These are phyloP conservation scores for Cystoisospora suis DNA, from an alignment of 169 alveolate genomes.

Conservation along the genomic window DNA sequence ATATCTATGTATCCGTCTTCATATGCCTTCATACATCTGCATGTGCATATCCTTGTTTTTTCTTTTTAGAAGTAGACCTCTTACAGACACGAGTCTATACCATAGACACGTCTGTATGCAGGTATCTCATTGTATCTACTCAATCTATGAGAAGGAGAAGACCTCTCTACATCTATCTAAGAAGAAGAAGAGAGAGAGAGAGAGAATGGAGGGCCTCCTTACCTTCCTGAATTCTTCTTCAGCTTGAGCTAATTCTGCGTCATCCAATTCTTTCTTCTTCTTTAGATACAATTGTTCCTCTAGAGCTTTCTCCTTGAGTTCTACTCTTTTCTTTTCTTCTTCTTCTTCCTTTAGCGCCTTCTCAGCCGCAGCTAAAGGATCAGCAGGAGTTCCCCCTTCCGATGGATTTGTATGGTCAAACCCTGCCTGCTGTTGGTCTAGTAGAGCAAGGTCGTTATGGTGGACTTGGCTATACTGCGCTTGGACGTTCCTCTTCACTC, in stretches of 20 bases:
- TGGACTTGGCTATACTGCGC: conserved; percentile 60
- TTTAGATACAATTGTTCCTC: conserved; percentile 46
- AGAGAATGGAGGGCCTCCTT: neutral
- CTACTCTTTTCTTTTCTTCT: neutral
- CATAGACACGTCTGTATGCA: no score
- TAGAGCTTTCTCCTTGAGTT: conserved; percentile 14
- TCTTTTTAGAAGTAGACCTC: no score
- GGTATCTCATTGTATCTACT: no score
- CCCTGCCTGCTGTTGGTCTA: neutral
- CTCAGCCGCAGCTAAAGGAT: conserved; percentile 53
- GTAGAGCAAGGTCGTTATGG: conserved; percentile 44
- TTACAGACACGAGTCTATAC: no score
- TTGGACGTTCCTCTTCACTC: conserved; percentile 55
- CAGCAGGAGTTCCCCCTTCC: neutral
- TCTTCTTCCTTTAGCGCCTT: conserved; percentile 34
- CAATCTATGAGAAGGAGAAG: neutral
- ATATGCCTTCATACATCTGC: neutral
- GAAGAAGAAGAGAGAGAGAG: neutral
- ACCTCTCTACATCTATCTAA: neutral
- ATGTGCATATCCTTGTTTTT: neutral
- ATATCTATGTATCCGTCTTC: neutral
- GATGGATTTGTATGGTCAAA: no score
- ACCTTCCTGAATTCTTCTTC: conserved; percentile 34
- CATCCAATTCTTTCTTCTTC: conserved; percentile 49
- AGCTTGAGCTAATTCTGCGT: conserved; percentile 27